These are phyloP conservation scores for Xylaria bambusicola DNA, from an alignment of 495 filamentous ascomycete species.

Conservation along the genomic window DNA sequence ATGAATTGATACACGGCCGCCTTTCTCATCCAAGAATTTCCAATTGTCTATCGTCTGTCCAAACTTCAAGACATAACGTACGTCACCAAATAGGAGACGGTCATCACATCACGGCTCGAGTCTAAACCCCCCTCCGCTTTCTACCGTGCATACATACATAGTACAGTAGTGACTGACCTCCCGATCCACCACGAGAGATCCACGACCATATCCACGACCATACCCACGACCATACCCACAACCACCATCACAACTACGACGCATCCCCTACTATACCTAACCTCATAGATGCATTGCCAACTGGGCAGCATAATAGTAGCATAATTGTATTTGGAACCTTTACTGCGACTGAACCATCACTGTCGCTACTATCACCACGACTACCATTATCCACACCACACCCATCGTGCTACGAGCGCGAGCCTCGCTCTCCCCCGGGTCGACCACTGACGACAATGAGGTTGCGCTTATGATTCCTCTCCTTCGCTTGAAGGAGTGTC, in stretches of 20 bases:
- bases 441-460: conserved; percentile 18
- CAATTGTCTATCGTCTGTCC: conserved; percentile 3
- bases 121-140: conserved; percentile 6
- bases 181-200: conserved; percentile 2
- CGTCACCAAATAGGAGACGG: conserved; percentile 12
- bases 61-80: background rate
- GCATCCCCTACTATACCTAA: background rate
- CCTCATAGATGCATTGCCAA: too few species aligned
- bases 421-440: background rate
- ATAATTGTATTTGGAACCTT: too few species aligned
- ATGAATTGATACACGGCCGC: background rate
- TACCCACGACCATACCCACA: background rate
- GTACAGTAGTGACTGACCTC: too few species aligned
- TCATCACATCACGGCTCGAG: conserved; percentile 10
- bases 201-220: background rate
- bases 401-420: conserved; percentile 12
- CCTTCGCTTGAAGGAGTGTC: conserved; percentile 37
- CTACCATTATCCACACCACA: background rate
- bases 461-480: conserved; percentile 29
- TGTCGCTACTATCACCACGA: background rate
- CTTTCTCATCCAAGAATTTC: background rate
- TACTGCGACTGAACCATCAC: background rate
- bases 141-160: too few species aligned
- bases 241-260: too few species aligned
- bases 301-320: too few species aligned